These are phyloP conservation scores for Gossypium stocksii DNA, from an alignment of 345 rosid species.

Conservation along the genomic window DNA sequence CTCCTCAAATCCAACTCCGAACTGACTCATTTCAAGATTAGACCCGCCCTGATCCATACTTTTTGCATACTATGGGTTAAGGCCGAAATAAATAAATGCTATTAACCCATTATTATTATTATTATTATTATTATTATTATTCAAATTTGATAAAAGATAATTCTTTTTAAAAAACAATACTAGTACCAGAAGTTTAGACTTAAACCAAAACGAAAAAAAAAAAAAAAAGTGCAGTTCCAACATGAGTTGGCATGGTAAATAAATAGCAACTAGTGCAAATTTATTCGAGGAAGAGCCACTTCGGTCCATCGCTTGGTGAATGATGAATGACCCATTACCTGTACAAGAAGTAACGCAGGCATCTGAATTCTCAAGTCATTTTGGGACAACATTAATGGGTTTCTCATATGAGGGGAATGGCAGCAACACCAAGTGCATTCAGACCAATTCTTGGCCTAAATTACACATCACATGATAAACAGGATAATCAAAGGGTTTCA, in stretches of 20 bases:
- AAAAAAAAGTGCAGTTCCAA: background rate
- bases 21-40: too few relatives aligned
- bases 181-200: background rate
- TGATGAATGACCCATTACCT: background rate
- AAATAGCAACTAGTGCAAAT: background rate
- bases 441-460: constrained; percentile 1
- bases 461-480: background rate
- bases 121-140: background rate
- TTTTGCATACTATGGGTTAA: too few relatives aligned
- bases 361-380: background rate
- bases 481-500: background rate
- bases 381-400: background rate
- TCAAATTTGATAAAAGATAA: background rate
- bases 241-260: background rate
- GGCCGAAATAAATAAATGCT: background rate
- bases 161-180: background rate
- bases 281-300: background rate
- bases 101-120: background rate
- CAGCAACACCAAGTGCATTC: background rate
- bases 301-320: background rate
- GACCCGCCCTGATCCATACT: too few relatives aligned
- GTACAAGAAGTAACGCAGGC: background rate
- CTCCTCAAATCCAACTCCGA: too few relatives aligned
- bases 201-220: background rate
- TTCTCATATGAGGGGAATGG: background rate